These are phyloP conservation scores for Tolypocladium tropicale DNA, from an alignment of 2,329 filamentous ascomycete species.

Conservation along the genomic window DNA sequence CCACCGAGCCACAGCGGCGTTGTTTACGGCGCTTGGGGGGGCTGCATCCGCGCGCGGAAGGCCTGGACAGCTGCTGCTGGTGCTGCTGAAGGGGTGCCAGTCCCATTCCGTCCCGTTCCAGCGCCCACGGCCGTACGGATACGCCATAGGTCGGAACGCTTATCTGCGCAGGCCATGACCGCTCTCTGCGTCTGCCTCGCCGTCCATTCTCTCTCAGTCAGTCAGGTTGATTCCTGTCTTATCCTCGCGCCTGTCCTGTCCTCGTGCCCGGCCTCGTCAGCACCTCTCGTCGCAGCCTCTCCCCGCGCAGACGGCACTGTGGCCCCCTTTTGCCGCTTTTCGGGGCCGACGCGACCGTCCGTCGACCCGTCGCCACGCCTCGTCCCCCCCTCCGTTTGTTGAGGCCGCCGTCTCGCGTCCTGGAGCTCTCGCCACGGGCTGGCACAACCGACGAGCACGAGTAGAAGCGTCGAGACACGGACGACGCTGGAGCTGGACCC, in stretches of 20 bases:
- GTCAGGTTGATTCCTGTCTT: no score
- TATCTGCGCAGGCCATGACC: background rate
- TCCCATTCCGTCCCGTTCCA: background rate
- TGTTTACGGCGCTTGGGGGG: background rate
- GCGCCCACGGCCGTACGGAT: background rate
- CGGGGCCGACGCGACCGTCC: background rate
- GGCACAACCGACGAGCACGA: no score
- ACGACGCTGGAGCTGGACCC: background rate
- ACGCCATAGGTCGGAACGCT: background rate
- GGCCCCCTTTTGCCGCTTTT: background rate
- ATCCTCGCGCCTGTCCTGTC: background rate
- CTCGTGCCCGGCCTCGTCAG: background rate
- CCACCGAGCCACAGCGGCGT: background rate
- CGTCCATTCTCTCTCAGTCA: no score
- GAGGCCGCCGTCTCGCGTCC: no score
- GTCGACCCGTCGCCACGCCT: background rate
- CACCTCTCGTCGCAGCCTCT: background rate
- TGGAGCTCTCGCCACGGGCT: background rate
- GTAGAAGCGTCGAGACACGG: background rate
- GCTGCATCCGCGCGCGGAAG: background rate
- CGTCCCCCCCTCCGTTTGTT: background rate
- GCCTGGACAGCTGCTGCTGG: background rate
- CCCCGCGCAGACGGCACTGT: background rate
- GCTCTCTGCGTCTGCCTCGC: background rate
- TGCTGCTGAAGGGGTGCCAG: background rate